These are phyloP conservation scores for Malus orientalis DNA, from an alignment of 306 rosid species.

Conservation along the genomic window DNA sequence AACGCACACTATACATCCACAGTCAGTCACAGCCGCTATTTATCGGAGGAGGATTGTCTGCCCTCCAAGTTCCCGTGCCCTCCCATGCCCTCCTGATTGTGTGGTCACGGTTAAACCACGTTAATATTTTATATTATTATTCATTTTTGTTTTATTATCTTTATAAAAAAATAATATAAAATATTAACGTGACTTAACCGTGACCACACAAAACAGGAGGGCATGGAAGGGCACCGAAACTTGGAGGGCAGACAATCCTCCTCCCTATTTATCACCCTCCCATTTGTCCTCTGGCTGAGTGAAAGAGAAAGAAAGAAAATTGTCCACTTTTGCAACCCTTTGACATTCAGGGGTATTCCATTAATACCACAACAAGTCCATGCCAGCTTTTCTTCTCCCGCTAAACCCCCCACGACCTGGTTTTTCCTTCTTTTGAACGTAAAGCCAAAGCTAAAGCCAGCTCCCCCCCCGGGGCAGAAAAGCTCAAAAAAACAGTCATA, in stretches of 20 bases:
- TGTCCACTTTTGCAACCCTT: conserved; percentile 41
- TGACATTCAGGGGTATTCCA: conserved; percentile 59
- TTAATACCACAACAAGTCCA: conserved; percentile 23
- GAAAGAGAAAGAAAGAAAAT: conserved; percentile 9
- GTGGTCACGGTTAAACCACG: too few species aligned
- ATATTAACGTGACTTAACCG: too few species aligned
- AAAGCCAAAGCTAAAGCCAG: conserved; percentile 29
- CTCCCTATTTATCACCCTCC: conserved; percentile 31
- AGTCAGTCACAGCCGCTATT: conserved; percentile 10
- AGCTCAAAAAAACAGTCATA: conserved; percentile 23
- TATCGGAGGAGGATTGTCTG: not conserved
- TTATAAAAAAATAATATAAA: too few species aligned
- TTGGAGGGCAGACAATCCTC: too few species aligned
- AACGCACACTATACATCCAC: not conserved
- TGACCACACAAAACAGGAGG: too few species aligned
- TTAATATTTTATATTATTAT: too few species aligned
- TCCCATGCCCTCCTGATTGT: too few species aligned
- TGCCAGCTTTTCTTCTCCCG: conserved; percentile 33
- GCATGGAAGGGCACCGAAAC: too few species aligned
- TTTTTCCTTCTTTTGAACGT: conserved; percentile 43
- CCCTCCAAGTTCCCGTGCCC: too few species aligned
- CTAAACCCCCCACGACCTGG: conserved; percentile 27
- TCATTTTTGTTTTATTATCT: too few species aligned
- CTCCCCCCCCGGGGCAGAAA: conserved; percentile 23
- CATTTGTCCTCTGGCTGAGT: conserved; percentile 17